A percentile compares a stretch with the other conserved stretches of the same genome.
Conservation (phyloP, 306 rosid species). For the Vigna trinervia region DNA sequence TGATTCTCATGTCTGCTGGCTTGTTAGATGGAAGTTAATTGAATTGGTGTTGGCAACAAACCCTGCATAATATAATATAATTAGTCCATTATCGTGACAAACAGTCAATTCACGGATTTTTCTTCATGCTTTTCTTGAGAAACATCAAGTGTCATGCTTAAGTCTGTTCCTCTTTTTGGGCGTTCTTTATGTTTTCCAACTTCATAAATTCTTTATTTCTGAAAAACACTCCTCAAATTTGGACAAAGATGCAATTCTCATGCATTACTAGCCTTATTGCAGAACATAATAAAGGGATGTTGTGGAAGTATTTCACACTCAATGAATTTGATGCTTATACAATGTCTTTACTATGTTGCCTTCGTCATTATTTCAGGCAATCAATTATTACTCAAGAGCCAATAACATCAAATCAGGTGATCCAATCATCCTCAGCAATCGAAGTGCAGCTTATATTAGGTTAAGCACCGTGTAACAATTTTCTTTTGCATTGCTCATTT, state of each 20-base stretch:
- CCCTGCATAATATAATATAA: constrained; percentile 2
- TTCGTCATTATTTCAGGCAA: constrained; percentile 68
- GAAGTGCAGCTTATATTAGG: constrained; percentile 91
- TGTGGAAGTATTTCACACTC: constrained; percentile 37
- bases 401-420: constrained; percentile 79
- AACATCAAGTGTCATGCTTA: constrained; percentile 28
- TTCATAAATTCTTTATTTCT: constrained; percentile 22
- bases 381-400: constrained; percentile 80
- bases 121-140: constrained; percentile 33
- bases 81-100: constrained; percentile 22
- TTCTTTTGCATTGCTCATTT: constrained; percentile 30
- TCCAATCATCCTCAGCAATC: constrained; percentile 79
- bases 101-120: constrained; percentile 22
- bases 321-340: constrained; percentile 30
- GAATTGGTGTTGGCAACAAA: constrained; percentile 27
- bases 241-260: constrained; percentile 17
- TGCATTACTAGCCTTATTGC: neutral
- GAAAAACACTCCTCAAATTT: constrained; percentile 21
- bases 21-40: constrained; percentile 22
- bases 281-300: constrained; percentile 20
- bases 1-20: constrained; percentile 25
- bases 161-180: constrained; percentile 11
- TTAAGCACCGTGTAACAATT: constrained; percentile 40
- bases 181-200: constrained; percentile 30
- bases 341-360: constrained; percentile 31